These are phyloP conservation scores for Epithele typhae DNA, from an alignment of 768 basidiomycete species.

Conservation along the genomic window DNA sequence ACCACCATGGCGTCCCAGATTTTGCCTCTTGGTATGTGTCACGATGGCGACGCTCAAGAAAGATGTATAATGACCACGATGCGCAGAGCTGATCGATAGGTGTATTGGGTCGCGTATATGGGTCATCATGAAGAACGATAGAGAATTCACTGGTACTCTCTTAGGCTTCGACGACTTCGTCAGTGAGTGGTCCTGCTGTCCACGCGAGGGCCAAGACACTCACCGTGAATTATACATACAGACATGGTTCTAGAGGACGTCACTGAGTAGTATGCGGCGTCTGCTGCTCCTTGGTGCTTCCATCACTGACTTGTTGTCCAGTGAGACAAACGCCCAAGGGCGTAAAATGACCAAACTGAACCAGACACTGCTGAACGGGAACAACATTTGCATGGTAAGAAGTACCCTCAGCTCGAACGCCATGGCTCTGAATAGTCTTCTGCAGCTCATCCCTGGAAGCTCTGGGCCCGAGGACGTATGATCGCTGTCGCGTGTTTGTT, in stretches of 20 bases:
- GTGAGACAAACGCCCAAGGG: slow-evolving; percentile 83
- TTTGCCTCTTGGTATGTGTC: slow-evolving; percentile 75
- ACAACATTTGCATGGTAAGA: slow-evolving; percentile 91
- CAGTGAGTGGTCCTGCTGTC: slow-evolving; percentile 62
- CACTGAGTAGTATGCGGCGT: slow-evolving; percentile 82
- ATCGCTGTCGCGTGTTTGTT: no score
- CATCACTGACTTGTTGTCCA: slow-evolving; percentile 31
- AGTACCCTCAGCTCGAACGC: not conserved
- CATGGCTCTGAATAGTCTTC: not conserved
- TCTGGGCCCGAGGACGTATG: slow-evolving; percentile 52
- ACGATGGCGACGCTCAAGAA: not conserved
- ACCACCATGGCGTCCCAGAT: slow-evolving; percentile 86
- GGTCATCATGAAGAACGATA: slow-evolving; percentile 98
- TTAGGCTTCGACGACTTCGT: slow-evolving; percentile 99
- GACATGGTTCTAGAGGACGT: slow-evolving; percentile 97
- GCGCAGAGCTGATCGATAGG: slow-evolving; percentile 87
- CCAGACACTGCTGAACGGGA: slow-evolving; percentile 89
- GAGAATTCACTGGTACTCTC: slow-evolving; percentile 93
- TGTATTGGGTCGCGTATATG: slow-evolving; percentile 97
- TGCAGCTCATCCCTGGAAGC: slow-evolving; percentile 63
- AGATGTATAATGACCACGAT: not conserved
- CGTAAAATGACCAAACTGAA: slow-evolving; percentile 76
- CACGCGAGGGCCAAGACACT: not conserved
- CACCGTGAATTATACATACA: slow-evolving; percentile 23
- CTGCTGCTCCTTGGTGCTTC: no score